Evolutionary conservation across 768 basidiomycete genomes (phyloP).

Genomic region (Daedaleopsis sinensis): DNA sequence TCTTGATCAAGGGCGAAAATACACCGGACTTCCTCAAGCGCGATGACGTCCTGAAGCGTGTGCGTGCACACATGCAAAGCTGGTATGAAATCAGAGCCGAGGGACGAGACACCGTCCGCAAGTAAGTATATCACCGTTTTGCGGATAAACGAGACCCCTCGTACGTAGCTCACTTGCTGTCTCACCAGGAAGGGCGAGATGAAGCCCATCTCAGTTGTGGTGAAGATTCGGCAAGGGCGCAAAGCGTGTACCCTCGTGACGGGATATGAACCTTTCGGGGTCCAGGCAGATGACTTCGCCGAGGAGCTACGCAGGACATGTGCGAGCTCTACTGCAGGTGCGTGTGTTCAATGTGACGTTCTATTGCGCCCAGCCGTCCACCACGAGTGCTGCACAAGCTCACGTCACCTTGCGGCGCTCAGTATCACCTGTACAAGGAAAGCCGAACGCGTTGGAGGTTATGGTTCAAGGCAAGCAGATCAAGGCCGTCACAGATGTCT

Average conservation of each 20-base stretch:
- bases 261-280: slow-evolving; percentile 77
- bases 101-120: slow-evolving; percentile 57
- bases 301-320: slow-evolving; percentile 79
- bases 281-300: slow-evolving; percentile 71
- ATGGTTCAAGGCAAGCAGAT: slow-evolving; percentile 86
- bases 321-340: slow-evolving; percentile 79
- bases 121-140: slow-evolving; percentile 44
- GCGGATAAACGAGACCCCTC: not conserved
- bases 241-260: slow-evolving; percentile 78
- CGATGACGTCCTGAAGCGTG: slow-evolving; percentile 57
- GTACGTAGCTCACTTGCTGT: not conserved
- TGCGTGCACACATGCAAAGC: slow-evolving; percentile 70
- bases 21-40: slow-evolving; percentile 60
- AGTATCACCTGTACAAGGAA: slow-evolving; percentile 68
- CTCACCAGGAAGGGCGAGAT: slow-evolving; percentile 73
- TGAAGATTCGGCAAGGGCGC: slow-evolving; percentile 77
- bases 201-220: slow-evolving; percentile 67
- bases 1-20: slow-evolving; percentile 33
- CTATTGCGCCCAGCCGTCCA: no score
- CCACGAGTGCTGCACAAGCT: no score
- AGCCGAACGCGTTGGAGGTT: slow-evolving; percentile 64
- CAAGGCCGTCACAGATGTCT: slow-evolving; percentile 63
- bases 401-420: no score
- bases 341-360: slow-evolving; percentile 26
- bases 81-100: slow-evolving; percentile 69